phyloP scores from a whole-genome alignment of 2,329 filamentous ascomycete genomes.

The Diaporthe vaccinii region DNA sequence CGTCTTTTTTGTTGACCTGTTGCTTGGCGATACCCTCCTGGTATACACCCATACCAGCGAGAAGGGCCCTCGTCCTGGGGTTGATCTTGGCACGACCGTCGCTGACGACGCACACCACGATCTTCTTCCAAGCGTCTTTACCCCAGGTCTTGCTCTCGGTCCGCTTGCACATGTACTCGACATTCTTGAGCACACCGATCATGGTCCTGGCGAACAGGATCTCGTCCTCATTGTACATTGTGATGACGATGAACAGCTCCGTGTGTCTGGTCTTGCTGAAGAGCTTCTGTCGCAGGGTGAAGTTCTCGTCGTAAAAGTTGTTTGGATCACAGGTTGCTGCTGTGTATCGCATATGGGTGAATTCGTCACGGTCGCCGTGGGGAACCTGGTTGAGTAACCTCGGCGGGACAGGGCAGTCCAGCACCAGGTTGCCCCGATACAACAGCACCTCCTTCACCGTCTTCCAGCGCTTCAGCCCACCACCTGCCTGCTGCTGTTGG shows the following conservation, averaged over 20 bases:
- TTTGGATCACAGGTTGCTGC: constrained; percentile 94
- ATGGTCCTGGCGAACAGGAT: constrained; percentile 95
- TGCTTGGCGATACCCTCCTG: constrained; percentile 99
- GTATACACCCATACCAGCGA: constrained; percentile 95
- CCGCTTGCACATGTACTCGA: constrained; percentile 96
- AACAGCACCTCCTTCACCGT: constrained; percentile 98
- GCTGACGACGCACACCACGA: constrained; percentile 97
- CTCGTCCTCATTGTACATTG: constrained; percentile 99
- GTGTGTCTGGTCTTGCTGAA: constrained; percentile 95
- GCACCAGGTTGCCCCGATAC: constrained; percentile 95
- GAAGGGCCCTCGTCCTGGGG: constrained; percentile 85
- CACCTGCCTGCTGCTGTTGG: constrained; percentile 60
- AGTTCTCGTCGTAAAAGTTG: constrained; percentile 89
- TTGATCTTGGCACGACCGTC: constrained; percentile 99
- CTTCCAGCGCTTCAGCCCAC: constrained; percentile 89
- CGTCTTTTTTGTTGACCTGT: constrained; percentile 95
- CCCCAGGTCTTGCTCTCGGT: constrained; percentile 98
- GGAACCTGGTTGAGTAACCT: constrained; percentile 88
- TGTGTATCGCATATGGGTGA: constrained; percentile 93
- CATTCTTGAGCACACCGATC: constrained; percentile 98
- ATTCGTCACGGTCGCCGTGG: constrained; percentile 92
- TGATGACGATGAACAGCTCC: constrained; percentile 95
- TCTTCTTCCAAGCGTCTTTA: constrained; percentile 99
- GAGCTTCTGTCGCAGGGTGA: constrained; percentile 90
- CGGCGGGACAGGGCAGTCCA: constrained; percentile 96